These are phyloP conservation scores for Aspergillus ostianus DNA, from an alignment of 495 filamentous ascomycete genomes.

Conservation along the genomic window DNA sequence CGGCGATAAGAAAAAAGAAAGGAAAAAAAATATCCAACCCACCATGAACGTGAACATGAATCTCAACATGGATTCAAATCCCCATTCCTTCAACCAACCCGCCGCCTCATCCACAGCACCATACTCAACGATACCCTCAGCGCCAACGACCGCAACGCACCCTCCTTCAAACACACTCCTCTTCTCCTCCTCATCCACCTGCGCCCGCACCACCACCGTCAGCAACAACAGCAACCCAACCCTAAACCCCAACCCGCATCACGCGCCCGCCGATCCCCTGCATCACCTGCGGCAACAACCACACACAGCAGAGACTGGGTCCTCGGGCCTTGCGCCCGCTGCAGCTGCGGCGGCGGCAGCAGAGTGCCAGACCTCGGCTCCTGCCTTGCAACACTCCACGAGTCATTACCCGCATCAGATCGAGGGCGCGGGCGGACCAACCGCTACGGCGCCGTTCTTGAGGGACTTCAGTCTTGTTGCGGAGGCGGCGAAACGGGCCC, in stretches of 20 bases:
- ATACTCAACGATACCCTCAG: not conserved
- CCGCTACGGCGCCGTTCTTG: conserved; percentile 60
- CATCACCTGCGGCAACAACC: not conserved
- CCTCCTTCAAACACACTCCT: not conserved
- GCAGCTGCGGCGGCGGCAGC: too few relatives aligned
- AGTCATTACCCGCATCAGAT: conserved; percentile 31
- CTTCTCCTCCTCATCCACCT: not conserved
- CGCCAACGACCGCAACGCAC: conserved; percentile 1
- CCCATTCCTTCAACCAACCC: not conserved
- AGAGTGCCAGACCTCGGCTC: not conserved
- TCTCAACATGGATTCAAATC: not conserved
- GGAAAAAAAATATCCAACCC: not conserved
- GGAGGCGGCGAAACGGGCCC: conserved; percentile 92
- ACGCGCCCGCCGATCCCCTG: not conserved
- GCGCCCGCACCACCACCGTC: conserved; percentile 3
- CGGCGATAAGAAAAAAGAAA: not conserved
- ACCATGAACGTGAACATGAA: not conserved
- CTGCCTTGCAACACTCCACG: too few relatives aligned
- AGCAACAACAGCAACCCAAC: conserved; percentile 5
- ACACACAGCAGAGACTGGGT: not conserved
- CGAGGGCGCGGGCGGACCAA: conserved; percentile 28
- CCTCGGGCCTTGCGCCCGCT: not conserved
- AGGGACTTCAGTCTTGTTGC: conserved; percentile 83
- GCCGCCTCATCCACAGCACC: conserved; percentile 5
- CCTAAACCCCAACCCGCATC: conserved; percentile 2